Evolutionary conservation across 768 basidiomycete species (phyloP), one percentile per base, ranked within the genome.

Genomic region (Naganishia vaughanmartiniae): DNA sequence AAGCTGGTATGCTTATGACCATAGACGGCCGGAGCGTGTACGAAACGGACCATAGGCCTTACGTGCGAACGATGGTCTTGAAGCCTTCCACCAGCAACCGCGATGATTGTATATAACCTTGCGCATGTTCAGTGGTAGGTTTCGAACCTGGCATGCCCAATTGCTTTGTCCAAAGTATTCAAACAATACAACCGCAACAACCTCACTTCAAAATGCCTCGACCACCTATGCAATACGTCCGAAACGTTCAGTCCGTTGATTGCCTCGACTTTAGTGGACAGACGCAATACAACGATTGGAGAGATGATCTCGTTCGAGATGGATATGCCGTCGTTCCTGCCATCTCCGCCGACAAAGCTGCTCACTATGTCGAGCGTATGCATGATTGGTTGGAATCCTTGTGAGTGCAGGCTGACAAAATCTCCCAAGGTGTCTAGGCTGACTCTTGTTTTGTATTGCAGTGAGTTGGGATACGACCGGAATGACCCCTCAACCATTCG

Each of bases 231-330:
- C 48, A 51, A 51, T 51, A 51, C 48, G 48, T 51, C 6, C 48
- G 48, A 24, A 51, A 51, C 48, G 48, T 51, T n/a, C 48, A 51
- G 12, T 51, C 48, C n/a, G 48, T 51, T 6, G 48, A 51, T n/a
- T 51, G 48, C 48, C 48, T 51, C 48, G 48, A 51, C 48, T 51
- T 51, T 51, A 51, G 48, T 12, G 21, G 48, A 51, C 30, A 66
- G 19, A 48, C 28, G 19, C 14, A 31, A 46, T 66, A 66, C 36
- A 51, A 51, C 31, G 65, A 66, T 24, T 66, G 45, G 30, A 66
- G 65, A 30, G 65, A 66, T 30, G 65, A 66, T 19, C 48, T 66
- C 42, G 48, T 45, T n/a, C 39, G 48, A 11, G 48, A 66, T 66
- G 65, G 65, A 14, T 66, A 30, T 53, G 65, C 48, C 12, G 65